A percentile compares a stretch with the other conserved stretches of the same genome.
Evolutionary conservation across 106 monocot genomes (phyloP).

Genomic region (Acorus gramineus): DNA sequence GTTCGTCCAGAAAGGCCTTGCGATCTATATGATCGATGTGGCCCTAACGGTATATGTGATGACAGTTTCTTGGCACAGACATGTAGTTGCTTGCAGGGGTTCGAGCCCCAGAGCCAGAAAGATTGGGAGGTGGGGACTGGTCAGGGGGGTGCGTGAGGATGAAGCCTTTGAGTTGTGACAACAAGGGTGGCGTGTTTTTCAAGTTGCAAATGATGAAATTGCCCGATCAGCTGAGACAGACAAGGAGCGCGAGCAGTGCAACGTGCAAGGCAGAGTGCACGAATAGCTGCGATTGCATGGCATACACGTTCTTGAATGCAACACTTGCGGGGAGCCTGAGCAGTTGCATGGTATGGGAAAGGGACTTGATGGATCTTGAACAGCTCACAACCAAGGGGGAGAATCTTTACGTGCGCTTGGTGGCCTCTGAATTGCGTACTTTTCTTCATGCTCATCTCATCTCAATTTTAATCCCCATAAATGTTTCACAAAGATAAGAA

Average conservation of each 20-base stretch:
- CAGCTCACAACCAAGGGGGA: neutral
- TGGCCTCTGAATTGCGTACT: neutral
- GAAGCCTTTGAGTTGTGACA: neutral
- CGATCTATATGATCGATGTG: slow-evolving; percentile 1
- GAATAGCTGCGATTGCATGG: neutral
- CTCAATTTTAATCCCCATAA: no score
- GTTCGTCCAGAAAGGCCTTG: neutral
- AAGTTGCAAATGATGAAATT: neutral
- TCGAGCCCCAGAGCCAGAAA: neutral
- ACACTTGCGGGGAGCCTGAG: neutral
- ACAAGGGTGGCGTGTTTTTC: neutral
- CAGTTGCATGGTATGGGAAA: neutral
- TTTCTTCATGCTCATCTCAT: neutral
- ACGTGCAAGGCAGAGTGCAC: slow-evolving; percentile 3
- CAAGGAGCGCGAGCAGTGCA: neutral
- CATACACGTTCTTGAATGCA: neutral
- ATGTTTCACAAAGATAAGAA: no score
- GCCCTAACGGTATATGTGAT: neutral
- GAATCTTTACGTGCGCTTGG: neutral
- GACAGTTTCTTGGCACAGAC: neutral
- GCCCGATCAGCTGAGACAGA: neutral
- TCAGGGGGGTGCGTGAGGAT: slow-evolving; percentile 1
- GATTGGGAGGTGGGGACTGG: neutral
- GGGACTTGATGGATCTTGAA: neutral
- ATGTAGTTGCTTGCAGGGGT: slow-evolving; percentile 6